These are phyloP conservation scores for Macaranga tanarius DNA, from an alignment of 441 rosid genomes.

Conservation along the genomic window DNA sequence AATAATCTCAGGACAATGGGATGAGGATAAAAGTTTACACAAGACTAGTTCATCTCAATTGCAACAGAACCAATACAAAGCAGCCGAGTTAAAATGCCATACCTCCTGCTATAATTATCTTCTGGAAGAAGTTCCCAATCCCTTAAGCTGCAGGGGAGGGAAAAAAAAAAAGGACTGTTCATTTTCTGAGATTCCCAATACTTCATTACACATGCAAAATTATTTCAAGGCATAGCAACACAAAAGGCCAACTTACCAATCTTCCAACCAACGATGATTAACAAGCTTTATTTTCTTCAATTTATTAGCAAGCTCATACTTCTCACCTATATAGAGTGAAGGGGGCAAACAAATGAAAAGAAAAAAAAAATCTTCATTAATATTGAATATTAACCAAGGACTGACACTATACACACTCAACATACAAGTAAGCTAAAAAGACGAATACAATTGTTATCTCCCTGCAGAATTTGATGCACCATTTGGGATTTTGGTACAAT, in stretches of 20 bases:
- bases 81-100: slow-evolving; percentile 16
- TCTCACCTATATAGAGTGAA: slow-evolving; percentile 59
- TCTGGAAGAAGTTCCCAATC: slow-evolving; percentile 87
- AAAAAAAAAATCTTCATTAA: not conserved
- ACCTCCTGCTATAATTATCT: slow-evolving; percentile 77
- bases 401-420: slow-evolving; percentile 2
- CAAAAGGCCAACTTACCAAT: slow-evolving; percentile 51
- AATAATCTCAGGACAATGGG: not conserved
- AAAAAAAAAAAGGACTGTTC: slow-evolving; percentile 7
- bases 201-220: not conserved
- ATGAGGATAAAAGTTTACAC: not conserved
- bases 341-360: not conserved
- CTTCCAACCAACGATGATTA: slow-evolving; percentile 91
- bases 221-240: slow-evolving; percentile 1
- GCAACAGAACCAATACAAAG: not conserved
- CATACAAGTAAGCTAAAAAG: not conserved
- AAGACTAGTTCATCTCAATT: not conserved
- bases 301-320: slow-evolving; percentile 86
- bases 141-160: slow-evolving; percentile 59
- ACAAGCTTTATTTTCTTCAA: slow-evolving; percentile 76
- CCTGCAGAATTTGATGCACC: too few species aligned
- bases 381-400: not conserved
- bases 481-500: too few species aligned
- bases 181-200: not conserved
- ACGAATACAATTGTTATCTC: too few species aligned